Evolutionary conservation across 192 early-diverging fungal genomes (phyloP).

Genomic region (Coemansia sp.): DNA sequence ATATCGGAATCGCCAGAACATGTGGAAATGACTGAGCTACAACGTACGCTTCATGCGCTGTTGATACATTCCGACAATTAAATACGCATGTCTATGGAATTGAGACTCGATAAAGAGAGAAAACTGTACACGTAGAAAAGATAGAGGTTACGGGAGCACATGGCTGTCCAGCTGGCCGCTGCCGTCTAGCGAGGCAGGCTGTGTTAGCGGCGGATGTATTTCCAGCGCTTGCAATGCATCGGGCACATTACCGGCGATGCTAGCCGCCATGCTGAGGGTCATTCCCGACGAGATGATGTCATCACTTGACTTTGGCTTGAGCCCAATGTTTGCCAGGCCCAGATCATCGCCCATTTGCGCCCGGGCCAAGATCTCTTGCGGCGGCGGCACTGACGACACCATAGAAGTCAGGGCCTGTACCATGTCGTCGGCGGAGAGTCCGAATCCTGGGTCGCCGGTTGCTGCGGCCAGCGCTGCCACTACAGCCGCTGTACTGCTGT

Average conservation of each 20-base stretch:
- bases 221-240: not conserved
- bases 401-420: constrained; percentile 13
- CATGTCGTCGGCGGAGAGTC: constrained; percentile 13
- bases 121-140: not conserved
- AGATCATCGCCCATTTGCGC: constrained; percentile 3
- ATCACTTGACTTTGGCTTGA: not conserved
- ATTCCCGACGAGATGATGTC: not conserved
- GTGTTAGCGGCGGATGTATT: not conserved
- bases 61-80: too few species aligned
- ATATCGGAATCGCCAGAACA: not conserved
- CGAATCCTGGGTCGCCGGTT: constrained; percentile 6
- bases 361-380: constrained; percentile 15
- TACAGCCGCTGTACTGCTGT: constrained; percentile 2
- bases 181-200: not conserved
- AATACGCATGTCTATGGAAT: too few species aligned
- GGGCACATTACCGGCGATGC: not conserved
- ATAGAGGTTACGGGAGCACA: too few species aligned
- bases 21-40: too few species aligned
- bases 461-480: constrained; percentile 18
- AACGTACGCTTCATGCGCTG: too few species aligned
- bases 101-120: not conserved
- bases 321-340: not conserved
- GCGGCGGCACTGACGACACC: constrained; percentile 7
- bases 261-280: not conserved
- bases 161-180: not conserved